Evolutionary conservation across 768 basidiomycete species (phyloP).

Genomic region (Punctularia strigosozonata): DNA sequence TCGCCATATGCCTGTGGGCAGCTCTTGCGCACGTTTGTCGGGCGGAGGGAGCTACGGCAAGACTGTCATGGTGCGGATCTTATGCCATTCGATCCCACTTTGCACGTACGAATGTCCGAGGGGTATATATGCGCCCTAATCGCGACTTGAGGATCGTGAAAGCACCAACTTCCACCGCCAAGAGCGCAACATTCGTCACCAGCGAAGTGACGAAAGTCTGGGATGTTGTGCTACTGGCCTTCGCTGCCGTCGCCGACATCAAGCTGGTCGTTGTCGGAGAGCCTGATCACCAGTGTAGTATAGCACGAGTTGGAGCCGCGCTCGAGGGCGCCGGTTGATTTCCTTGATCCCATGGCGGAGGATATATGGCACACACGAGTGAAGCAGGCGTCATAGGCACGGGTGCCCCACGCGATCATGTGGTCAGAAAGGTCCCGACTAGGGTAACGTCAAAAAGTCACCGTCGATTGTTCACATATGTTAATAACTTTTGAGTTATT

Average conservation of each 20-base stretch:
- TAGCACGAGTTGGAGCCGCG: neutral
- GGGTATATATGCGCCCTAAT: slow-evolving; percentile 49
- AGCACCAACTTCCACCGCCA: slow-evolving; percentile 35
- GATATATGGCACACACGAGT: no score
- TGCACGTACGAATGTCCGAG: slow-evolving; percentile 48
- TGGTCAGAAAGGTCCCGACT: no score
- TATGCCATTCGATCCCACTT: slow-evolving; percentile 31
- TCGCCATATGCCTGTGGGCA: slow-evolving; percentile 33
- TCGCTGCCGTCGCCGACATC: neutral
- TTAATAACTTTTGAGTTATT: no score
- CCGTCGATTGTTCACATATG: no score
- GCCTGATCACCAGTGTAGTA: neutral
- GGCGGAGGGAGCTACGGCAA: no score
- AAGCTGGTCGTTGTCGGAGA: neutral
- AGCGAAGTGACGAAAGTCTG: slow-evolving; percentile 51
- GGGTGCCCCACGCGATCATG: no score
- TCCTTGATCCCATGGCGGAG: no score
- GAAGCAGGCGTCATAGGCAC: no score
- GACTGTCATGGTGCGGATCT: no score
- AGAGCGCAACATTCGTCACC: slow-evolving; percentile 38
- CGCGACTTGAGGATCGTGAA: slow-evolving; percentile 46
- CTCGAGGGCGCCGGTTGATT: no score
- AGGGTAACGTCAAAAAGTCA: no score
- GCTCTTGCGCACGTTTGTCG: slow-evolving; percentile 32
- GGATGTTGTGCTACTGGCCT: slow-evolving; percentile 18